Evolutionary conservation across 1,284 basidiomycete genomes (phyloP).

Genomic region (Boletus coffeatus): DNA sequence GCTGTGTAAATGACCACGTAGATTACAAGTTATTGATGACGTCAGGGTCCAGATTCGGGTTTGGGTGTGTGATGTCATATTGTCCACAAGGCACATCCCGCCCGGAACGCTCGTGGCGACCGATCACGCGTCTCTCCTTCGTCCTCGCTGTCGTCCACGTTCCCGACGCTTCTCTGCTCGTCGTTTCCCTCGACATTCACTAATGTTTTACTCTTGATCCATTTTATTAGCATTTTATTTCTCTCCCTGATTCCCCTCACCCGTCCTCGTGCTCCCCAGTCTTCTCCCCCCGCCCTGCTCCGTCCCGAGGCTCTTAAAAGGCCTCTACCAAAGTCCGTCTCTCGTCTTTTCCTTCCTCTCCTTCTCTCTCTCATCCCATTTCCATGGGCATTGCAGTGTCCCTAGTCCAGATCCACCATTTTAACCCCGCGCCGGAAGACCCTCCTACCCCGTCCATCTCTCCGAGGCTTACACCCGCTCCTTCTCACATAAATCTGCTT

Average conservation of each 20-base stretch:
- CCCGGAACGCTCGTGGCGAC: slow-evolving; percentile 20
- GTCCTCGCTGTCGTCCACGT: slow-evolving; percentile 21
- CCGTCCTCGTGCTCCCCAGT: slow-evolving; percentile 26
- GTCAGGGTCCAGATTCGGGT: background rate
- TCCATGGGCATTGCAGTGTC: slow-evolving; percentile 33
- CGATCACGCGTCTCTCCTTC: slow-evolving; percentile 19
- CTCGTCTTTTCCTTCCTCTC: slow-evolving; percentile 4
- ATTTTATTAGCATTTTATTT: slow-evolving; percentile 15
- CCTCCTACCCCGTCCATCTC: slow-evolving; percentile 9
- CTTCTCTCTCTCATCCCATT: slow-evolving; percentile 8
- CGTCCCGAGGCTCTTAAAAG: slow-evolving; percentile 19
- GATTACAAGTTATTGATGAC: slow-evolving; percentile 3
- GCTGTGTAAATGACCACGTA: slow-evolving; percentile 12
- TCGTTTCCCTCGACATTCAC: slow-evolving; percentile 11
- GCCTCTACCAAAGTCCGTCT: slow-evolving; percentile 24
- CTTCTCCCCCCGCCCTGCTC: slow-evolving; percentile 25
- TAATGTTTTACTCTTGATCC: slow-evolving; percentile 21
- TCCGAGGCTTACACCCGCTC: slow-evolving; percentile 17
- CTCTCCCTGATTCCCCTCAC: slow-evolving; percentile 16
- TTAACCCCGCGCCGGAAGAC: slow-evolving; percentile 16
- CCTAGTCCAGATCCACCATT: slow-evolving; percentile 29
- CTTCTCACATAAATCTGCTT: slow-evolving; percentile 27
- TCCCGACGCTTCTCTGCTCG: slow-evolving; percentile 13
- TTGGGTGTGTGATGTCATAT: background rate
- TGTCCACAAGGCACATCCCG: slow-evolving; percentile 1